phyloP scores from a whole-genome alignment of 345 rosid genomes.

The Melaleuca quinquenervia region DNA sequence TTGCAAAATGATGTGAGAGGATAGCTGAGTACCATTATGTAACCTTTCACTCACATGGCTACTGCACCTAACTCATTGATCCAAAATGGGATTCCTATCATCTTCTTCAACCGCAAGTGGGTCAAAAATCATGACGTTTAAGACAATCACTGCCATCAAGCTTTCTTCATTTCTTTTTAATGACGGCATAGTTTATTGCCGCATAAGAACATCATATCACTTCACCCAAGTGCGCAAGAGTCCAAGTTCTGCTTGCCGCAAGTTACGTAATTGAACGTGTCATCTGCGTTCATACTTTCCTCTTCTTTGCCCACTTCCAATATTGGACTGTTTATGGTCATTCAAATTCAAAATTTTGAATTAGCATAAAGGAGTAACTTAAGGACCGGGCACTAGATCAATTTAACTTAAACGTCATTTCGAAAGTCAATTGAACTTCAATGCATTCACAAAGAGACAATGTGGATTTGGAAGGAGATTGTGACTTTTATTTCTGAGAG shows the following conservation, averaged over 20 bases:
- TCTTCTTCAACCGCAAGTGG: slow-evolving; percentile 38
- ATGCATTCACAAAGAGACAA: background rate
- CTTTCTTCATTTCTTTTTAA: slow-evolving; percentile 1
- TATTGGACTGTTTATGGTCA: background rate
- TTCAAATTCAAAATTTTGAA: background rate
- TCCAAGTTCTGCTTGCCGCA: background rate
- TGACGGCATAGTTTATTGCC: slow-evolving; percentile 5
- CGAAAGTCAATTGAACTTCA: background rate
- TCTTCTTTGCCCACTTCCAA: background rate
- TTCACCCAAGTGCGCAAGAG: background rate
- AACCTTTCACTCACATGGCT: slow-evolving; percentile 5
- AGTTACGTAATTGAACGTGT: background rate
- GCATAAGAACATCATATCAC: slow-evolving; percentile 12
- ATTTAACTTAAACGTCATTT: background rate
- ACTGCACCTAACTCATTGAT: slow-evolving; percentile 11
- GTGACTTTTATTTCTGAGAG: background rate
- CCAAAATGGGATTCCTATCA: slow-evolving; percentile 16
- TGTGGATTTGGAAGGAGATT: background rate
- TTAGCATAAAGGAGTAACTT: background rate
- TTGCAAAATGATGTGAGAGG: slow-evolving; percentile 36
- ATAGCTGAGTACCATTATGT: slow-evolving; percentile 25
- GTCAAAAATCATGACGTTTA: slow-evolving; percentile 19
- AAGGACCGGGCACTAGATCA: background rate
- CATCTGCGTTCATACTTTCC: background rate
- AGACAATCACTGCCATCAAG: slow-evolving; percentile 22